Base-by-base conservation (phyloP, 116 monocot genomes). In the Zostera marina region DNA sequence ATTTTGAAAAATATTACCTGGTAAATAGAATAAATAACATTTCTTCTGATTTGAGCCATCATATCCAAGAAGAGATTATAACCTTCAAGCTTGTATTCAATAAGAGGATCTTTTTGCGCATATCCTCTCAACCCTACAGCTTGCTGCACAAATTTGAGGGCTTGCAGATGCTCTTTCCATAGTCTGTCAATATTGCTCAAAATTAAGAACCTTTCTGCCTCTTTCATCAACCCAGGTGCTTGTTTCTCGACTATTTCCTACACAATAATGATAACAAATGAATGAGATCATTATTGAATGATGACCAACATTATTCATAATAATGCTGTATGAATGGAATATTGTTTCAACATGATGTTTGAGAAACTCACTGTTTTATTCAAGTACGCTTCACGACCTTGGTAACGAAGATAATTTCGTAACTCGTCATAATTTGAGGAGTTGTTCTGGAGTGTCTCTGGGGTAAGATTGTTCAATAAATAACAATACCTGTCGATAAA, bases 161-260 rank as follows among this genome's bases (percentile, higher is more conserved):
- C 88, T 75, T 93, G 93, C 59, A 93, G 66, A 66, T 93, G 93
- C 60, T 93, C 93, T 61, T 93, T 87, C 93, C 93, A 93, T 26
- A 93, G 73, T 56, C 84, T 70, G 62, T 93, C 93, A 39, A 93
- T 84, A 62, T 93, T 93, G 79, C 88, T 93, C 53, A 93, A 69
- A 43, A 87, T 66, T 8, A 93, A 61, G 64, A 79, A 93, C 73
- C 81, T 76, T 74, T 93, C 93, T 11, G 93, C 93, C 68, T 93
- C 84, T 62, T 81, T 93, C 93, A 93, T 93, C 64, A 93, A 38
- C 7, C 93, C 93, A 15, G 87, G 73, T 22, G 81, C 81, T 75
- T 87, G 78, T 23, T 84, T 77, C 79, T 93, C 88, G 57, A 93
- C 84, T 12, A 81, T 77, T 51, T 93, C 87, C 92, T 92, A 82